Percentiles rank a stretch among this genome's conserved stretches.
phyloP scores from a whole-genome alignment of 805 yeast genomes.

The Kuraishia molischiana region DNA sequence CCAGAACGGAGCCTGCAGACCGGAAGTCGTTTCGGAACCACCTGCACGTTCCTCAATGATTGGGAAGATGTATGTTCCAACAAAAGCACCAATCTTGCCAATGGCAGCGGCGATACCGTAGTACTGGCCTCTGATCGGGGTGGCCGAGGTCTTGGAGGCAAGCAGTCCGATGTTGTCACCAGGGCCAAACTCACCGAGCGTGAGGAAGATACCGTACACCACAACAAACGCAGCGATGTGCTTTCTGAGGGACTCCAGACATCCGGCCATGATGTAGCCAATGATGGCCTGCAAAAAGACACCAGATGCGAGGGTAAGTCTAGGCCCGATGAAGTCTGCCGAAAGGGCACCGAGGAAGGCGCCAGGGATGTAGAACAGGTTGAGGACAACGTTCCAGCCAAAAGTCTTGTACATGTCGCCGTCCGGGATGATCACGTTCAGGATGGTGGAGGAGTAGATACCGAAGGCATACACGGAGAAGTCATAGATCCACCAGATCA shows the following conservation, averaged over 20 bases:
- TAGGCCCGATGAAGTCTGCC: constrained; percentile 89
- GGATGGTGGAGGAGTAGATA: constrained; percentile 67
- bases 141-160: constrained; percentile 79
- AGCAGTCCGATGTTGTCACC: constrained; percentile 88
- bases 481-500: constrained; percentile 90
- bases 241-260: constrained; percentile 40
- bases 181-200: constrained; percentile 90
- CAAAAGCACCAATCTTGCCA: constrained; percentile 90
- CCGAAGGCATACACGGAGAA: constrained; percentile 84
- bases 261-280: constrained; percentile 79
- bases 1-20: constrained; percentile 73
- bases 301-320: constrained; percentile 66
- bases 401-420: constrained; percentile 61
- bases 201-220: constrained; percentile 77
- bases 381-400: constrained; percentile 90
- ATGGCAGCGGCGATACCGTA: constrained; percentile 87
- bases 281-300: constrained; percentile 63
- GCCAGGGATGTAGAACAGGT: constrained; percentile 86
- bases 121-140: constrained; percentile 84
- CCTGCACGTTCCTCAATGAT: constrained; percentile 53
- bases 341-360: constrained; percentile 75
- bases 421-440: constrained; percentile 46
- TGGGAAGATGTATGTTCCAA: constrained; percentile 86
- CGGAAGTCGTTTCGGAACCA: constrained; percentile 40
- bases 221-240: constrained; percentile 75